Conservation (phyloP, 345 rosid genomes). For the Heritiera littoralis region DNA sequence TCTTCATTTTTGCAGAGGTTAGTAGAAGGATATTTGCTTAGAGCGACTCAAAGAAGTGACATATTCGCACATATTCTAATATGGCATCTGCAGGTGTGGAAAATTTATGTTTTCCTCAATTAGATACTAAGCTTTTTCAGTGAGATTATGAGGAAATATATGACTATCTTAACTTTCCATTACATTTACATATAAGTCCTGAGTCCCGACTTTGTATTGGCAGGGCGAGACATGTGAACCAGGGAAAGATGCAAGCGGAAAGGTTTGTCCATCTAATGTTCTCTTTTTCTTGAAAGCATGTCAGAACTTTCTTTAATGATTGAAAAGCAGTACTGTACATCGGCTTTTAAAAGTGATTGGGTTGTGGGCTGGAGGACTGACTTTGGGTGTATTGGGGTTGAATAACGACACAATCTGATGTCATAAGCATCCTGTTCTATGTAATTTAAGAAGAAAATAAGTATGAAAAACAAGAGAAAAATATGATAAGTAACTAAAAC, state of each 20-base stretch:
- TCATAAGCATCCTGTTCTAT: conserved; percentile 2
- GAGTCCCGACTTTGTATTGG: conserved; percentile 32
- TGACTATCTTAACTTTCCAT: conserved; percentile 18
- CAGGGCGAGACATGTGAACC: conserved; percentile 85
- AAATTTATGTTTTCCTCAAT: conserved; percentile 20
- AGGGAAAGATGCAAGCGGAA: conserved; percentile 61
- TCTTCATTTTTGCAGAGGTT: conserved; percentile 57
- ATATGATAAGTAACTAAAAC: neutral
- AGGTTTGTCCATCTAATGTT: conserved; percentile 46
- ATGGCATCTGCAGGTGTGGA: conserved; percentile 92
- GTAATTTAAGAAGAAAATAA: neutral
- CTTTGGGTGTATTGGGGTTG: neutral
- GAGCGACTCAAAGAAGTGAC: conserved; percentile 97
- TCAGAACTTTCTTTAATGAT: conserved; percentile 6
- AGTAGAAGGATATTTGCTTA: conserved; percentile 95
- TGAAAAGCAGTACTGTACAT: neutral
- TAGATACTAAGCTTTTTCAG: conserved; percentile 16
- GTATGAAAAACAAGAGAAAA: neutral
- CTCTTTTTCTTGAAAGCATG: neutral
- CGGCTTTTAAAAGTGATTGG: neutral
- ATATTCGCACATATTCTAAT: conserved; percentile 95
- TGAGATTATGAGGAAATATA: conserved; percentile 8
- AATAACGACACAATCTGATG: neutral
- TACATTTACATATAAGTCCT: conserved; percentile 6
- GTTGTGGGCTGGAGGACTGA: neutral